A percentile compares a stretch with the other conserved stretches of the same genome.
phyloP scores from a whole-genome alignment of 305 asterid species.

The Solanum hybrid region DNA sequence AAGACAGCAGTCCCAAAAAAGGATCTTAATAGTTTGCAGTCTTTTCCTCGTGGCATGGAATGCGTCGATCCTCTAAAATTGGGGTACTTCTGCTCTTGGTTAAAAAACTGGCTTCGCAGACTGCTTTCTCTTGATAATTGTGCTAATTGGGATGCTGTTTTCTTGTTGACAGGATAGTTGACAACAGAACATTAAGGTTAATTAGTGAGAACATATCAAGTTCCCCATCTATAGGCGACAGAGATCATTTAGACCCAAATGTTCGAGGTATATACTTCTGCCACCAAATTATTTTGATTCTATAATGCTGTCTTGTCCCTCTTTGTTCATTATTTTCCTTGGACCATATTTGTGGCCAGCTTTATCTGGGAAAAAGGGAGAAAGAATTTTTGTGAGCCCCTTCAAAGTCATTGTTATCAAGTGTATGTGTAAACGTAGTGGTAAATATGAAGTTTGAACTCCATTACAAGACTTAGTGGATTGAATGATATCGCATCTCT shows the following conservation, averaged over 20 bases:
- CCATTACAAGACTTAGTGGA: background rate
- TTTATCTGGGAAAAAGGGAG: background rate
- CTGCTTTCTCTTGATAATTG: slow-evolving; percentile 16
- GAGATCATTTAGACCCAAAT: slow-evolving; percentile 71
- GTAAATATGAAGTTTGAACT: background rate
- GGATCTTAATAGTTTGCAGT: slow-evolving; percentile 61
- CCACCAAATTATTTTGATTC: background rate
- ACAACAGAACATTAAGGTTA: slow-evolving; percentile 83
- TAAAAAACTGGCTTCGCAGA: background rate
- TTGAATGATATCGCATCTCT: background rate
- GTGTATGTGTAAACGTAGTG: background rate
- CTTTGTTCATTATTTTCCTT: background rate
- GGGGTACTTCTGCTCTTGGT: slow-evolving; percentile 48
- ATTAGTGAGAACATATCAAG: slow-evolving; percentile 64
- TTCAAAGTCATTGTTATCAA: background rate
- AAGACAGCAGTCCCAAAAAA: slow-evolving; percentile 43
- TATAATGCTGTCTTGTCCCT: background rate
- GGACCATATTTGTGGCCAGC: background rate
- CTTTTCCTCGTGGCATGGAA: slow-evolving; percentile 98
- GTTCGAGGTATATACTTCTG: slow-evolving; percentile 60
- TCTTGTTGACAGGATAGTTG: slow-evolving; percentile 58
- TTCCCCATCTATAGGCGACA: slow-evolving; percentile 46
- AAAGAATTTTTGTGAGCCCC: background rate
- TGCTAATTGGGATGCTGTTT: slow-evolving; percentile 15
- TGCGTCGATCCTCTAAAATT: slow-evolving; percentile 95